Conservation (phyloP, 495 filamentous ascomycete species). For the Podospora tetraspora region DNA sequence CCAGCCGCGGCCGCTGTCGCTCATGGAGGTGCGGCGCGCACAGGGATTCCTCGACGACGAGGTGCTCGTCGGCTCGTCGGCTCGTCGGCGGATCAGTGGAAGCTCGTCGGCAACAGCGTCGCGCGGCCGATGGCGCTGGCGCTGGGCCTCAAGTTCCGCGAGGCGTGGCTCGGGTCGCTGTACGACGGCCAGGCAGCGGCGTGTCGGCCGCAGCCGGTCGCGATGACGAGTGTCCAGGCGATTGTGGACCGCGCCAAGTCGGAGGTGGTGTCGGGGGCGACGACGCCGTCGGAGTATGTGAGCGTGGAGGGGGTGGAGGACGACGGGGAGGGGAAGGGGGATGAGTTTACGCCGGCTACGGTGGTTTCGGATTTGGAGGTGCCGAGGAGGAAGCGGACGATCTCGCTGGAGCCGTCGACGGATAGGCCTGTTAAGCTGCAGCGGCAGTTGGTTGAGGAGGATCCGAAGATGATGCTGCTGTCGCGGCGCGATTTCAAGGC, state of each 20-base stretch:
- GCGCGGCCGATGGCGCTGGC: constrained; percentile 58
- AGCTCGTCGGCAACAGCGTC: constrained; percentile 67
- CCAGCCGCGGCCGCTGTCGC: constrained; percentile 49
- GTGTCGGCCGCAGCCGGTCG: background rate
- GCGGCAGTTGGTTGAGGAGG: background rate
- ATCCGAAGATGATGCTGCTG: background rate
- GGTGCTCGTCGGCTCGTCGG: constrained; percentile 64
- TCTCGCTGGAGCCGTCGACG: background rate
- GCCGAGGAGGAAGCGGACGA: background rate
- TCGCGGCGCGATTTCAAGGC: background rate
- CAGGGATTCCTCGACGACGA: constrained; percentile 66
- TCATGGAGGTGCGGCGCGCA: constrained; percentile 59
- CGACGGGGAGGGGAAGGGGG: background rate
- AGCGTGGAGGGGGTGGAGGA: background rate
- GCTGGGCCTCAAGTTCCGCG: constrained; percentile 54
- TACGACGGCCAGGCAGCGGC: constrained; percentile 18
- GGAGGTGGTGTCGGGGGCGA: background rate
- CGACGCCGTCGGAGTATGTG: background rate
- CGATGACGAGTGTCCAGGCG: background rate
- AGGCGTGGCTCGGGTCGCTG: constrained; percentile 47
- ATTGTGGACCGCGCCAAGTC: background rate
- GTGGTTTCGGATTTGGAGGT: background rate
- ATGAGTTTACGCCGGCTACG: background rate
- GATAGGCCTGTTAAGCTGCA: background rate
- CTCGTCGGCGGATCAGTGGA: constrained; percentile 44